These are phyloP conservation scores for Haematococcus lacustris DNA, from an alignment of 139 green algal genomes.

Conservation along the genomic window DNA sequence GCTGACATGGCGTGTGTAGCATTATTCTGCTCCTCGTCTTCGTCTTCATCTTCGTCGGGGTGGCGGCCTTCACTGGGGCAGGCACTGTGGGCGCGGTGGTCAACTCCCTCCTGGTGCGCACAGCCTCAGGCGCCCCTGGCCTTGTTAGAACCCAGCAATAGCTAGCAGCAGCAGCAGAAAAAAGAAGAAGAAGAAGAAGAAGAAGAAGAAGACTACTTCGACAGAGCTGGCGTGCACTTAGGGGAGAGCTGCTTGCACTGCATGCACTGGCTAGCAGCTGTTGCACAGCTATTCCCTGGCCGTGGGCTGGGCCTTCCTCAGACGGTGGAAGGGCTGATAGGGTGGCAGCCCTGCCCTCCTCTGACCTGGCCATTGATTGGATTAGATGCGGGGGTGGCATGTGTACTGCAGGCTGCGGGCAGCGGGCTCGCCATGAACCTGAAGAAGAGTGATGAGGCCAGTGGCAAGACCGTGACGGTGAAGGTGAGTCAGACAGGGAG, in stretches of 20 bases:
- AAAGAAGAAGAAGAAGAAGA: background rate
- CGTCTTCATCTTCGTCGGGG: constrained; percentile 39
- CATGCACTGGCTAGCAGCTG: background rate
- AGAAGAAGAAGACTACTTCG: too few relatives aligned
- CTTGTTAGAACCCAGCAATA: background rate
- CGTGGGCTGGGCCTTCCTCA: background rate
- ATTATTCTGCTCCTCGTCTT: constrained; percentile 37
- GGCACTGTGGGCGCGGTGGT: constrained; percentile 29
- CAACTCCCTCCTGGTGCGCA: constrained; percentile 27
- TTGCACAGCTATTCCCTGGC: background rate
- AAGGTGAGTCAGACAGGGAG: too few relatives aligned
- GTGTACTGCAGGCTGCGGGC: background rate
- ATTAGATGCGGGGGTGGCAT: background rate
- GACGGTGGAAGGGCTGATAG: background rate
- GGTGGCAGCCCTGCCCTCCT: background rate
- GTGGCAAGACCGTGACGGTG: constrained; percentile 1
- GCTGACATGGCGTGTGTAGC: too few relatives aligned
- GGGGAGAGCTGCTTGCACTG: background rate
- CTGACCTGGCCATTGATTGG: background rate
- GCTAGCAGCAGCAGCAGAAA: background rate
- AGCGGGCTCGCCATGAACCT: constrained; percentile 30
- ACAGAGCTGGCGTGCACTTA: too few relatives aligned
- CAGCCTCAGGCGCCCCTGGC: constrained; percentile 2
- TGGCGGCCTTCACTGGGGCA: constrained; percentile 32
- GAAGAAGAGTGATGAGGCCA: constrained; percentile 15